A percentile compares a stretch with the other conserved stretches of the same genome.
Evolutionary conservation across 75 land plant genomes (phyloP).

Genomic region (Sequoiadendron giganteum): DNA sequence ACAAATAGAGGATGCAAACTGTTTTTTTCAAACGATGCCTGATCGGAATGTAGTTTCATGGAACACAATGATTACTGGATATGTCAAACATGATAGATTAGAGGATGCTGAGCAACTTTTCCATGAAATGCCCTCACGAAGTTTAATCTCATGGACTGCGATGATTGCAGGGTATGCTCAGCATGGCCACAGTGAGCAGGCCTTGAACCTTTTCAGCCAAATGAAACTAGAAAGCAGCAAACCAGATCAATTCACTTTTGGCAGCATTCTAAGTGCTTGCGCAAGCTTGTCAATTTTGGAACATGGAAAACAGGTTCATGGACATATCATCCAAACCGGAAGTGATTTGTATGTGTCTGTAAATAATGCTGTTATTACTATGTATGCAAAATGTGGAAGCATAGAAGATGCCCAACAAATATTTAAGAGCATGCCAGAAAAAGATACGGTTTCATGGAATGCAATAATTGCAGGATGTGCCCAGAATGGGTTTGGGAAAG

Average conservation of each 20-base stretch:
- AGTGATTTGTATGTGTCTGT: constrained; percentile 36
- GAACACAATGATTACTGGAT: constrained; percentile 38
- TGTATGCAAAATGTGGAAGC: constrained; percentile 72
- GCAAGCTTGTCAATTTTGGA: constrained; percentile 39
- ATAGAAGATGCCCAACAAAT: constrained; percentile 33
- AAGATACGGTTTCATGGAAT: constrained; percentile 68
- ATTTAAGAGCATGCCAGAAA: constrained; percentile 28
- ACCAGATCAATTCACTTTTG: constrained; percentile 53
- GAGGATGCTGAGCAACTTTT: constrained; percentile 32
- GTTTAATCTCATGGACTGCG: constrained; percentile 57
- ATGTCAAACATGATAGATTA: constrained; percentile 18
- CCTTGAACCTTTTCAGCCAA: constrained; percentile 25
- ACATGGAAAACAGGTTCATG: constrained; percentile 42
- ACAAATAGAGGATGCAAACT: constrained; percentile 23
- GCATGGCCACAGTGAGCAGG: constrained; percentile 33
- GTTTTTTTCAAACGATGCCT: constrained; percentile 21
- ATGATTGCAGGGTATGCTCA: constrained; percentile 54
- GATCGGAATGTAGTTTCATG: constrained; percentile 28
- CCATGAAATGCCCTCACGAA: constrained; percentile 43
- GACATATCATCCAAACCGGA: constrained; percentile 32
- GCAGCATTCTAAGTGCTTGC: constrained; percentile 50
- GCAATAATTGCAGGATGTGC: constrained; percentile 66
- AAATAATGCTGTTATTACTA: constrained; percentile 53
- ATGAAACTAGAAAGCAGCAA: constrained; percentile 27
- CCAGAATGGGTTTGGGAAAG: constrained; percentile 39